Evolutionary conservation across 768 basidiomycete genomes (phyloP).

Genomic region (Lactarius evosmus): DNA sequence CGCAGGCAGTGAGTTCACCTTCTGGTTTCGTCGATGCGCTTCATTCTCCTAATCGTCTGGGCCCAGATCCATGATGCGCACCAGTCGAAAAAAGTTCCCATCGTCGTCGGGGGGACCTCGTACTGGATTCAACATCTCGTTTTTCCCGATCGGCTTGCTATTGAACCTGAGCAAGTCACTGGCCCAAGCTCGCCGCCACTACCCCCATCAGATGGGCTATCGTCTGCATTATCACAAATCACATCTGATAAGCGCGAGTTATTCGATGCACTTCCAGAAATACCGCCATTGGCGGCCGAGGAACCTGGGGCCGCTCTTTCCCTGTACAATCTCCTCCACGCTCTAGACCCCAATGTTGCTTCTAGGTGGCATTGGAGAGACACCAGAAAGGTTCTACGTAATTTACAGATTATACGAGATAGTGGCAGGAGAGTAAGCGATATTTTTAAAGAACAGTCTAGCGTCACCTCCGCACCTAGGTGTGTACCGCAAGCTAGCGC

Average conservation of each 20-base stretch:
- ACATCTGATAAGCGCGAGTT: slow-evolving; percentile 47
- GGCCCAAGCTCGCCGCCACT: slow-evolving; percentile 4
- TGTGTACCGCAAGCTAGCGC: slow-evolving; percentile 29
- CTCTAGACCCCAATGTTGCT: slow-evolving; percentile 71
- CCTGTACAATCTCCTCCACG: slow-evolving; percentile 62
- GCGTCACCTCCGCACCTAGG: slow-evolving; percentile 48
- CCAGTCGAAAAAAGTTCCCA: slow-evolving; percentile 60
- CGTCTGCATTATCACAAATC: slow-evolving; percentile 43
- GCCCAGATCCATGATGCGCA: slow-evolving; percentile 75
- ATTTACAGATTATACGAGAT: slow-evolving; percentile 72
- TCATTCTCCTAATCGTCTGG: slow-evolving; percentile 14
- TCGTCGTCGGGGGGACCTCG: slow-evolving; percentile 92
- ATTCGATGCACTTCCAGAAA: slow-evolving; percentile 56
- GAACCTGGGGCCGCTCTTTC: slow-evolving; percentile 56
- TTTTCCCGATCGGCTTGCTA: slow-evolving; percentile 71
- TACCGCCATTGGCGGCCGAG: slow-evolving; percentile 52
- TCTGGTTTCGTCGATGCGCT: not conserved
- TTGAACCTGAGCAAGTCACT: slow-evolving; percentile 27
- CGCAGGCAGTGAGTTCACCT: slow-evolving; percentile 56
- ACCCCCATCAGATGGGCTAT: slow-evolving; percentile 34
- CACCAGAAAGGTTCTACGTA: slow-evolving; percentile 83
- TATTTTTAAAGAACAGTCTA: slow-evolving; percentile 61
- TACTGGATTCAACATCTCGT: slow-evolving; percentile 98
- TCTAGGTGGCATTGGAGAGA: slow-evolving; percentile 96
- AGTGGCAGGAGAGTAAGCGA: slow-evolving; percentile 63